These are phyloP conservation scores for Azolla pinnata DNA, from an alignment of 75 land plant genomes.

Conservation along the genomic window DNA sequence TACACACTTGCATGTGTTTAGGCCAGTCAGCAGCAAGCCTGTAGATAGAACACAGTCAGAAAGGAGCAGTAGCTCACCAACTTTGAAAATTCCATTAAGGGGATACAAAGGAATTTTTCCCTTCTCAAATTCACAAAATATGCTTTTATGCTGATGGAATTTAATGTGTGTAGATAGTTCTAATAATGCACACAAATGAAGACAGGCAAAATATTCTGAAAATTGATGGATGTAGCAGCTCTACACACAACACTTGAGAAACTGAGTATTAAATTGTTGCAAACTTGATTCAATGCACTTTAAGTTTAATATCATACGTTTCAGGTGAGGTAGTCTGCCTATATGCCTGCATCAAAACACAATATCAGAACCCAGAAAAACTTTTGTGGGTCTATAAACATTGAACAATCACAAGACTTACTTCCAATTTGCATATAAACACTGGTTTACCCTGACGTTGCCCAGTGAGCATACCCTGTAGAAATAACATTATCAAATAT, in stretches of 20 bases:
- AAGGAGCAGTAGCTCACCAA: too few species aligned
- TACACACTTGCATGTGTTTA: slow-evolving; percentile 81
- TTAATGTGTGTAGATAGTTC: too few species aligned
- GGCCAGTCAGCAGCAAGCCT: slow-evolving; percentile 98
- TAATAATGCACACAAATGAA: too few species aligned
- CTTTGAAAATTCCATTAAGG: too few species aligned
- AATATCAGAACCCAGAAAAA: background rate
- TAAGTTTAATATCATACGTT: slow-evolving; percentile 15
- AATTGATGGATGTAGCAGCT: background rate
- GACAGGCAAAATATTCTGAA: too few species aligned
- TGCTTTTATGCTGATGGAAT: too few species aligned
- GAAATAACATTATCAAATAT: background rate
- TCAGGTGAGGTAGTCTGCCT: slow-evolving; percentile 31
- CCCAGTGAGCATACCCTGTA: slow-evolving; percentile 81
- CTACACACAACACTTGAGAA: background rate
- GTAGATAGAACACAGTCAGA: too few species aligned
- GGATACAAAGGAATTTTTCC: too few species aligned
- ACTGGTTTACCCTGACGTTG: slow-evolving; percentile 85
- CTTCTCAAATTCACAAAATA: too few species aligned
- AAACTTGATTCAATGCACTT: slow-evolving; percentile 12
- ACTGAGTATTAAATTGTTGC: too few species aligned
- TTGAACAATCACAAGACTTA: slow-evolving; percentile 17
- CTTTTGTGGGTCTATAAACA: background rate
- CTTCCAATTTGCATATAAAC: slow-evolving; percentile 81
- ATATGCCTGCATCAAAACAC: slow-evolving; percentile 23